phyloP scores from a whole-genome alignment of 352 stramenopile species.

The Phytophthora tubulina region DNA sequence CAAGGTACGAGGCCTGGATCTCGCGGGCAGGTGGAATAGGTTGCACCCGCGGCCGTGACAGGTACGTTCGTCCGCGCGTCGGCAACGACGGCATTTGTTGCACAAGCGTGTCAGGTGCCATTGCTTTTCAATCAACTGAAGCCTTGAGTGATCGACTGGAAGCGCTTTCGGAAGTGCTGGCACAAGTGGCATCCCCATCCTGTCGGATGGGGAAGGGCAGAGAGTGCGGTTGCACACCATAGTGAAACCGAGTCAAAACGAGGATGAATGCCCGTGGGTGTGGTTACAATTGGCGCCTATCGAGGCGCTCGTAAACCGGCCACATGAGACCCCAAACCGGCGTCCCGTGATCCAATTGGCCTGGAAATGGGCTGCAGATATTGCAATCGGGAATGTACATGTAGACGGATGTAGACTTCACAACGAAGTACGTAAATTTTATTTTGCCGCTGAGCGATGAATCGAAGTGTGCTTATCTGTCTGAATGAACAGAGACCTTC shows the following conservation, averaged over 20 bases:
- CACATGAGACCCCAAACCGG: not conserved
- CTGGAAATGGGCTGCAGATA: not conserved
- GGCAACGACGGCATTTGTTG: constrained; percentile 24
- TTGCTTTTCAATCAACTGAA: not conserved
- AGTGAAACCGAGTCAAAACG: constrained; percentile 3
- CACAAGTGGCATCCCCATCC: constrained; percentile 9
- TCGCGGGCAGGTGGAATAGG: constrained; percentile 2
- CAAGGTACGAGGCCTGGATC: constrained; percentile 16
- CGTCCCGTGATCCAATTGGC: not conserved
- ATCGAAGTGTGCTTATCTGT: too few species aligned
- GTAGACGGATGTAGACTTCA: too few species aligned
- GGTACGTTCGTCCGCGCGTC: not conserved
- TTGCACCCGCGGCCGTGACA: constrained; percentile 1
- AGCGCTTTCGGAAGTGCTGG: constrained; percentile 24
- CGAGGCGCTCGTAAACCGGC: not conserved
- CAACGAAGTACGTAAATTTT: too few species aligned
- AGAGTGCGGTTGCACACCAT: constrained; percentile 2
- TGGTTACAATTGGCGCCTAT: constrained; percentile 5
- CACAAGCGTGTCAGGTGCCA: constrained; percentile 35
- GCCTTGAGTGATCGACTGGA: not conserved
- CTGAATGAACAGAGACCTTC: too few species aligned
- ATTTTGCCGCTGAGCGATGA: too few species aligned
- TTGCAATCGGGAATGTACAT: too few species aligned
- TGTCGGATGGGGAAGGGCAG: constrained; percentile 17
- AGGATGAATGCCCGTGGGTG: not conserved